Base-by-base conservation (phyloP, 225 moss, liverwort and hornwort species). In the Marchantia paleacea region DNA sequence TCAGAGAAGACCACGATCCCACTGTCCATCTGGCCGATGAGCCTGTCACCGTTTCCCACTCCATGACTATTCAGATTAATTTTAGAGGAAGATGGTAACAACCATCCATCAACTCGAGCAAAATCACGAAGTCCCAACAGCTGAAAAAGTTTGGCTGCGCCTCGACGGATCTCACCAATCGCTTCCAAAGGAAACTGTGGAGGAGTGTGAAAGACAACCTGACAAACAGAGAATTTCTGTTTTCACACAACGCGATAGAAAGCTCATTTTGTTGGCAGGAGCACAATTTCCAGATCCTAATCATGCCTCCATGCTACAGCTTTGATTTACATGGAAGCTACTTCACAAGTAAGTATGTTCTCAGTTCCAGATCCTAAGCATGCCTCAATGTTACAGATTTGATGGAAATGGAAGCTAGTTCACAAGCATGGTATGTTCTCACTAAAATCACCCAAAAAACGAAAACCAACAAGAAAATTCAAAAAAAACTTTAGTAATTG, bases 101-200 rank as follows among this genome's bases (percentile, higher is more conserved):
- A 82, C 97, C 97, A 97, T 64, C 97, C 97, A 90, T 97, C 97
- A 47, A 94, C 70, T 73, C 97, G 94, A 83, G 93, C 94, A 84
- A 97, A 84, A 80, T 97, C 97, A 80, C 93, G 91, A 63, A 97
- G 88, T 63, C 89, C 86, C 63, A 97, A 85, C 74, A 86, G 79
- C 80, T 86, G 86, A 79, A 97, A 97, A 51, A 94, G 81, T 55
- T 84, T 81, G 14, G 92, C 89, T 79, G 97, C 97, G 78, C 91
- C 92, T 50, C 12, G 73, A 75, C 97, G 97, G 83, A 97, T 97
- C 75, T 84, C 86, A 64, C 83, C 81, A 26, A 91, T 89, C 20
- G 79, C 79, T 71, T 70, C 87, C 67, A 85, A 81, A 24, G 93
- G 82, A 85, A 97, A 97, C 50, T 87, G 87, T 55, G 97, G 92